Evolutionary conservation across 345 rosid species (phyloP), one percentile per base, ranked within the genome.

Genomic region (Acer negundo): DNA sequence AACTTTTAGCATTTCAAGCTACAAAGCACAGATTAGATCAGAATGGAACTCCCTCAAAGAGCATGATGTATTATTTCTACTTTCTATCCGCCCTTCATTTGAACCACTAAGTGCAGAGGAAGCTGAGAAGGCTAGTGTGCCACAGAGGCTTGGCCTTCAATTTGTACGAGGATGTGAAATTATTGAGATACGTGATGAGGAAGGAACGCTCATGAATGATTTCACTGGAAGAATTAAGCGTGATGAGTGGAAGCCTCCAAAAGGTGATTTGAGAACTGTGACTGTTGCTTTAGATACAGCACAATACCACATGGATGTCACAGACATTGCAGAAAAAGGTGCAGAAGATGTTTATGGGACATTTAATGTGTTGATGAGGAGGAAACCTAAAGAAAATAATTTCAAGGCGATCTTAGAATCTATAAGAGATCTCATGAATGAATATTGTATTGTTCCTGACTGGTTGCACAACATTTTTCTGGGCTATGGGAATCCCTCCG

Each of bases 401-500:
- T 96, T 96, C 87, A 96, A 96, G 84, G 99, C 99, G 76, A 96
- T 96, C 80, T 86, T 94, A 71, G 99, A 96, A 85, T 96, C 99
- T 44, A 96, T 96, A 70, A 92, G 99, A 86, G 99, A 96, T 87
- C 99, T 96, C 70, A 96, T 96, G 99, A 96, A 96, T 86, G 99
- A 96, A 80, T 96, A 91, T 74, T 96, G 98, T 84, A 91, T 96
- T 78, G 99, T 96, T 77, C 99, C 99, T 75, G 97, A 94, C 46
- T 96, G 99, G 99, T 79, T 96, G 90, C 98, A 94, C 81, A 92
- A 94, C 75, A 78, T 94, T 76, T 96, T 96, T 85, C 89, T 96
- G 82, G 99, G 99, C 55, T 96, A 96, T 84, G 99, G 99, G 38
- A 86, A 96, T 85, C 99, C 99, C 77, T 94, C 99, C 85, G 97